Base-by-base conservation (phyloP, 257 asterid species). In the Forsythia suspensa region DNA sequence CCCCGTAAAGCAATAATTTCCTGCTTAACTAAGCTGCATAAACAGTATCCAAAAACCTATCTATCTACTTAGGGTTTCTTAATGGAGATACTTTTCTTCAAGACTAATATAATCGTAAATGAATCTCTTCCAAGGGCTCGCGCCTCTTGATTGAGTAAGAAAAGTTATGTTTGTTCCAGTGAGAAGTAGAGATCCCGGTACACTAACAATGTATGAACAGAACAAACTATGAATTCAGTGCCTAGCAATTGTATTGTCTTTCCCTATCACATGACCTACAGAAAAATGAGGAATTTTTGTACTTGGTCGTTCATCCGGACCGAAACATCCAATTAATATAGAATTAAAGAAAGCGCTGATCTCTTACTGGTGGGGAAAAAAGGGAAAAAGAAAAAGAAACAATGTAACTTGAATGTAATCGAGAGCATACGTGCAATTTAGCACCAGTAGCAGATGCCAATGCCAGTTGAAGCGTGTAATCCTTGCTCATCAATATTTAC, bases 221-320 rank as follows among this genome's bases (percentile, higher is more conserved):
- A 92, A 90, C 51, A 90, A 51, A 69, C 98, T 97, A 80, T 85
- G 98, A 72, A 92, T 94, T 4, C 98, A 95, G 77, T 94, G 98
- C 38, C 98, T 88, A 2, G 97, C 98, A 41, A 94, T 89, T 1
- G 97, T 70, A 40, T 94, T 94, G 85, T 94, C 98, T 67, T 76
- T 85, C 2, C 98, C 97, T 20, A 94, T 90, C 2, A 76, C 34
- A 29, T 29, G n/a, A 2, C 89, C 89, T 8, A 91, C 92, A 3
- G 88, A 85, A 69, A 88, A 94, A 57, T 82, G 80, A 15, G 91
- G 90, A 1, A 21, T 42, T 43, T 48, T 79, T 2, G 43, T 21
- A 6, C 68, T 76, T 77, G 84, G 6, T 82, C 84, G 43, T 92
- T 90, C 41, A 94, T 74, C 57, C 90, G 84, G 21, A 92, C 86